These are phyloP conservation scores for Boletus rubropictus DNA, from an alignment of 768 basidiomycete genomes.

Conservation along the genomic window DNA sequence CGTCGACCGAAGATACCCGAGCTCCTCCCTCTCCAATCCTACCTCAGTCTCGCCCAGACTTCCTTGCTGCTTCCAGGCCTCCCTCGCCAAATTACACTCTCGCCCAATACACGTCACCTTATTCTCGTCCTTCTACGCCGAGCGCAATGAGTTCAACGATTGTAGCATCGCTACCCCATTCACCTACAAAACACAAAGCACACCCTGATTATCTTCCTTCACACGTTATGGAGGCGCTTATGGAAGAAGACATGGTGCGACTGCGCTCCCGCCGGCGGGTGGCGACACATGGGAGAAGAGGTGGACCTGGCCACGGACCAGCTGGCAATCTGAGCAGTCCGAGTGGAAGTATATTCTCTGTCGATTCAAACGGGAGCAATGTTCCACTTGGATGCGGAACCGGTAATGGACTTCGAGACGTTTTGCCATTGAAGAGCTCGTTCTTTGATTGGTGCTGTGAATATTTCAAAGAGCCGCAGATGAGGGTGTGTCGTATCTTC, in stretches of 20 bases:
- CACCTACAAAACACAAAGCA: constrained; percentile 30
- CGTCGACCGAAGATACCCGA: constrained; percentile 51
- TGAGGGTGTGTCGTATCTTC: constrained; percentile 63
- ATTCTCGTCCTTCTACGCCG: constrained; percentile 51
- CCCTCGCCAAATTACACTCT: constrained; percentile 77
- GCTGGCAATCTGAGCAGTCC: constrained; percentile 55
- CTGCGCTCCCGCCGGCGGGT: constrained; percentile 60
- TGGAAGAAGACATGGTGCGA: constrained; percentile 94
- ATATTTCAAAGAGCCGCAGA: constrained; percentile 97
- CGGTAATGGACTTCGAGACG: constrained; percentile 74
- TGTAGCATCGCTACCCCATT: constrained; percentile 27
- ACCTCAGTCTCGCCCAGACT: constrained; percentile 20
- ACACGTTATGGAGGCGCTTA: constrained; percentile 81
- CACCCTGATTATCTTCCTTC: constrained; percentile 59
- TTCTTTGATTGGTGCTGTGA: constrained; percentile 97
- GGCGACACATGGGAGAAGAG: constrained; percentile 36
- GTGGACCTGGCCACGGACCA: constrained; percentile 34
- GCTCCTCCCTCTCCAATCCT: constrained; percentile 32
- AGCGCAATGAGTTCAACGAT: constrained; percentile 18
- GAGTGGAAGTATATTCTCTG: constrained; percentile 70
- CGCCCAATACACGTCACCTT: constrained; percentile 73
- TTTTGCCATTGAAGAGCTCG: constrained; percentile 82
- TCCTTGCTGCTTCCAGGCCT: constrained; percentile 51
- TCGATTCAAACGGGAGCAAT: constrained; percentile 62
- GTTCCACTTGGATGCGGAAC: constrained; percentile 76